Percentiles rank a stretch among this genome's conserved stretches.
These are phyloP conservation scores for Rhynchosporium agropyri DNA, from an alignment of 2,329 filamentous ascomycete species.

Conservation along the genomic window DNA sequence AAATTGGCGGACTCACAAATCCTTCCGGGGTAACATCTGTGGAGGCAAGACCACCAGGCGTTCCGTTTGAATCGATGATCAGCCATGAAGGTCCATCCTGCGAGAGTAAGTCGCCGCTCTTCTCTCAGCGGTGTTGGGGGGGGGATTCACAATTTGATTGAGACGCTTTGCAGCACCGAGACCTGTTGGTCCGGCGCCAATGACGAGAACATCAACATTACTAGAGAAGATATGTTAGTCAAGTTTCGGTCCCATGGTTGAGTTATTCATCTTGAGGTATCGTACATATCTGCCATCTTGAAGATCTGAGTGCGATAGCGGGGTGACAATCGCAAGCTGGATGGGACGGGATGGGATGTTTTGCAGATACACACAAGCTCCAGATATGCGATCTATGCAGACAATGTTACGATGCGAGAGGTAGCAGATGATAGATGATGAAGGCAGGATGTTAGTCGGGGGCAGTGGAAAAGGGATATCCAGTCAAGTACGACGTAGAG, in stretches of 20 bases:
- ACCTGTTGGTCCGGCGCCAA: conserved; percentile 96
- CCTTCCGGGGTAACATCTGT: conserved; percentile 95
- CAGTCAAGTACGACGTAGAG: background rate
- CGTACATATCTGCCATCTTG: conserved; percentile 34
- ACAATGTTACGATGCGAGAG: conserved; percentile 4
- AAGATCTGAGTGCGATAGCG: conserved; percentile 11
- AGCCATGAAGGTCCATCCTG: conserved; percentile 93
- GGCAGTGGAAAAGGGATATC: background rate
- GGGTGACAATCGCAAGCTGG: conserved; percentile 16
- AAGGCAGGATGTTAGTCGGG: conserved; percentile 6
- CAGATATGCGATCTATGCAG: conserved; percentile 19
- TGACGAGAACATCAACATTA: conserved; percentile 94
- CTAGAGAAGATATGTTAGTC: conserved; percentile 44
- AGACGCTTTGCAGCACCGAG: conserved; percentile 97
- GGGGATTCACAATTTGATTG: conserved; percentile 76
- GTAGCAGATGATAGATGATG: background rate
- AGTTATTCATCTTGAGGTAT: background rate
- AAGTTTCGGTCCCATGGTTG: background rate
- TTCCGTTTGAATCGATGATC: conserved; percentile 90
- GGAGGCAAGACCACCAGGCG: conserved; percentile 90
- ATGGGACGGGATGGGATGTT: background rate
- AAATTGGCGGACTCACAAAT: conserved; percentile 71
- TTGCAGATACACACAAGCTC: conserved; percentile 17
- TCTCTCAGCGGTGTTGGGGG: conserved; percentile 26
- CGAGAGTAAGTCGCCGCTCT: conserved; percentile 21